A percentile compares a stretch with the other conserved stretches of the same genome.
Evolutionary conservation across 2,329 filamentous ascomycete species (phyloP).

Genomic region (Knufia petricola): DNA sequence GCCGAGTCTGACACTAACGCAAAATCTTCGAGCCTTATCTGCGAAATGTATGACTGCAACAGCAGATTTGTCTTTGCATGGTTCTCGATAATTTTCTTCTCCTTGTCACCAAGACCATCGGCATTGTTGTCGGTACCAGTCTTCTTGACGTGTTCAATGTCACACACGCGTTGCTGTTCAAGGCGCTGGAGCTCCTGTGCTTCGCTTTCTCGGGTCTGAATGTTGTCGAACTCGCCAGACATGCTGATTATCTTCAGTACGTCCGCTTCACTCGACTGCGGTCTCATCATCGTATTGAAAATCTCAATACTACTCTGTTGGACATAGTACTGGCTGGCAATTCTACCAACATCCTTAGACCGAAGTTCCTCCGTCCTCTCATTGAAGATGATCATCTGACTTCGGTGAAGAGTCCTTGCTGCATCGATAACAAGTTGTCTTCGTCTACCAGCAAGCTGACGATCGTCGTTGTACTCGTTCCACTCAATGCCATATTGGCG

Average conservation of each 20-base stretch:
- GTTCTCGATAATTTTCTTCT: constrained; percentile 54
- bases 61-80: constrained; percentile 95
- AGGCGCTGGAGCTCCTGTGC: constrained; percentile 74
- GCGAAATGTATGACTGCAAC: constrained; percentile 86
- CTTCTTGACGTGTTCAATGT: constrained; percentile 59
- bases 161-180: constrained; percentile 61
- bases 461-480: constrained; percentile 81
- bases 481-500: constrained; percentile 92
- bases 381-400: constrained; percentile 99
- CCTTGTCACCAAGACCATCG: constrained; percentile 55
- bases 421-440: constrained; percentile 81
- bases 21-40: constrained; percentile 82
- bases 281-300: constrained; percentile 91
- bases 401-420: constrained; percentile 74
- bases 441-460: constrained; percentile 73
- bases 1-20: constrained; percentile 83
- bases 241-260: constrained; percentile 93
- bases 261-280: constrained; percentile 78
- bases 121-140: constrained; percentile 58
- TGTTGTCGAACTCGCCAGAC: constrained; percentile 96
- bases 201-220: constrained; percentile 84
- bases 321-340: constrained; percentile 96
- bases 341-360: constrained; percentile 89
- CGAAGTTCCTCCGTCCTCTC: constrained; percentile 85
- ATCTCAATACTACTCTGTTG: constrained; percentile 87